Evolutionary conservation across 1,284 basidiomycete species (phyloP).

Genomic region (Cutaneotrichosporon sp.): DNA sequence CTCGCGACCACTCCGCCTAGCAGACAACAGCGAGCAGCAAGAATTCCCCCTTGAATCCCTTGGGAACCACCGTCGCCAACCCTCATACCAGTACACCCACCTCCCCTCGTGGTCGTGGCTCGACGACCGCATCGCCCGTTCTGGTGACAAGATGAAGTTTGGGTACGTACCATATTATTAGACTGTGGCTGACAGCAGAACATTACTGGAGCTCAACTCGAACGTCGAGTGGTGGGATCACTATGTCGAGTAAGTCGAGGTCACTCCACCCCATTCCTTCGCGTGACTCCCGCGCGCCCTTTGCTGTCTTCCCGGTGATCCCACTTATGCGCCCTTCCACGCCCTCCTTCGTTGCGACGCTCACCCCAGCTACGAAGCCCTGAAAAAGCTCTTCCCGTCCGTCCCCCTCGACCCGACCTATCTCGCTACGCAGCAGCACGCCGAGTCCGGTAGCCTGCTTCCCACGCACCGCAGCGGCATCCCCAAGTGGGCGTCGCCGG

Average conservation of each 20-base stretch:
- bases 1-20: slow-evolving; percentile 14
- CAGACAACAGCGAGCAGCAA: slow-evolving; percentile 11
- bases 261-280: background rate
- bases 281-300: no score
- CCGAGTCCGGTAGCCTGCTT: slow-evolving; percentile 59
- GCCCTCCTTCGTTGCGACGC: background rate
- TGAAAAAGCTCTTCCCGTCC: slow-evolving; percentile 68
- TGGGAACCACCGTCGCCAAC: background rate
- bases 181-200: slow-evolving; percentile 46
- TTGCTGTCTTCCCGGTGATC: no score
- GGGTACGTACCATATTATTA: slow-evolving; percentile 38
- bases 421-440: slow-evolving; percentile 60
- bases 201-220: slow-evolving; percentile 86
- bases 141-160: slow-evolving; percentile 54
- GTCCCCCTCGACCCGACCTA: slow-evolving; percentile 50
- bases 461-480: slow-evolving; percentile 50
- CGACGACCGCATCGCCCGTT: slow-evolving; percentile 24
- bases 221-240: slow-evolving; percentile 93
- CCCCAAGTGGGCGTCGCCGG: slow-evolving; percentile 49
- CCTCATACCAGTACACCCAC: slow-evolving; percentile 9
- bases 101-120: slow-evolving; percentile 37
- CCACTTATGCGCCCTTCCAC: background rate
- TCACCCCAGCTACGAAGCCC: slow-evolving; percentile 66
- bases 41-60: slow-evolving; percentile 18
- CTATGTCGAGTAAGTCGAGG: slow-evolving; percentile 63